Conservation (phyloP, 345 rosid species). For the Geranium brycei region DNA sequence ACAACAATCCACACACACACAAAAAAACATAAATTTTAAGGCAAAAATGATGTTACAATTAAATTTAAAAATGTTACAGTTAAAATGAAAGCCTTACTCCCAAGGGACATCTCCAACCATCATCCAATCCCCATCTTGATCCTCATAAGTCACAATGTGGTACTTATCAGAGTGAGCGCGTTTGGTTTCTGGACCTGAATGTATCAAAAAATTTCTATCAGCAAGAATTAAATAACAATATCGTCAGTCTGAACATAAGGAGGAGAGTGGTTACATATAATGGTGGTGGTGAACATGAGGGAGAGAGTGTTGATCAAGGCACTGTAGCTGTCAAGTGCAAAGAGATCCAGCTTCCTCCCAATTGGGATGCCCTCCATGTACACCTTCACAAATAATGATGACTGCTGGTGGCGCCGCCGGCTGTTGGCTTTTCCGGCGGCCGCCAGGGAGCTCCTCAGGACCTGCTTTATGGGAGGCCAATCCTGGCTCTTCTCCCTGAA, state of each 20-base stretch:
- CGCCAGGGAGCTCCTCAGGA: constrained; percentile 18
- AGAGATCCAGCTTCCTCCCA: constrained; percentile 53
- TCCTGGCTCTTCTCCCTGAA: constrained; percentile 11
- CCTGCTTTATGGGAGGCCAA: constrained; percentile 29
- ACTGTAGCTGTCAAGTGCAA: constrained; percentile 28
- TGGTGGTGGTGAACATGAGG: constrained; percentile 25
- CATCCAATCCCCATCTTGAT: constrained; percentile 59
- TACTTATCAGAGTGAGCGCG: constrained; percentile 3
- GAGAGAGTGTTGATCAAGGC: constrained; percentile 21
- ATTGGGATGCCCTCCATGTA: constrained; percentile 59
- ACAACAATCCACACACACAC: neutral
- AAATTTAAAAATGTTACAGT: neutral
- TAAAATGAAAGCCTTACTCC: constrained; percentile 23
- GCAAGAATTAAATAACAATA: too few relatives aligned
- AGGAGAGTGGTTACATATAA: constrained; percentile 21
- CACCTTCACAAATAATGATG: constrained; percentile 39
- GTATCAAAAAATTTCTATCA: too few relatives aligned
- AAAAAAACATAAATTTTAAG: neutral
- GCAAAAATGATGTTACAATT: neutral
- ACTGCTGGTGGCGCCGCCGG: neutral
- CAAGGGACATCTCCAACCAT: constrained; percentile 62
- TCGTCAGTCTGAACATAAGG: too few relatives aligned
- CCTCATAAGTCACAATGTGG: constrained; percentile 42
- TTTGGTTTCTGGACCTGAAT: constrained; percentile 9
- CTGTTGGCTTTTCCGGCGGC: constrained; percentile 1